These are phyloP conservation scores for Septoria petroselini DNA, from an alignment of 2,329 filamentous ascomycete genomes.

Conservation along the genomic window DNA sequence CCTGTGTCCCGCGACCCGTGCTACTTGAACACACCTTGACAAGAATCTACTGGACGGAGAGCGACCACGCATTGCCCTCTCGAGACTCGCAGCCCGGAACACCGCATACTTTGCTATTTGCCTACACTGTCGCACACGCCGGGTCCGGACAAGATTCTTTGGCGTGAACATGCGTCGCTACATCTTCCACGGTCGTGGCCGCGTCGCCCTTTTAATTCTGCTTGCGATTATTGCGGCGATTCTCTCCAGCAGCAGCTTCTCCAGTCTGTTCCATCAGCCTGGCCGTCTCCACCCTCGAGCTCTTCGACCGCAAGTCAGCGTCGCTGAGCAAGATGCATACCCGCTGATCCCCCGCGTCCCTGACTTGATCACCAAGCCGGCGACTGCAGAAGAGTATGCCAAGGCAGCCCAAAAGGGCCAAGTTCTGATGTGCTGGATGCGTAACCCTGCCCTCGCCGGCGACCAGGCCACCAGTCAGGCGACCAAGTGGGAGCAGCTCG, in stretches of 20 bases:
- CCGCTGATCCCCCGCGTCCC: neutral
- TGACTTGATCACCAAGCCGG: neutral
- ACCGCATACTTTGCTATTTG: no score
- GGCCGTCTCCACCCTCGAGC: neutral
- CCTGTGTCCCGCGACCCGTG: no score
- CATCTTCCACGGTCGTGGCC: no score
- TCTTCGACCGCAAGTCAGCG: neutral
- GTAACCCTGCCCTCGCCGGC: constrained; percentile 10
- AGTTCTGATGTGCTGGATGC: constrained; percentile 14
- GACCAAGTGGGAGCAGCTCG: constrained; percentile 5
- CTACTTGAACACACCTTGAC: no score
- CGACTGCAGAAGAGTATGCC: neutral
- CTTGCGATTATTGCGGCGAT: neutral
- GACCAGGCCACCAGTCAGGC: constrained; percentile 1
- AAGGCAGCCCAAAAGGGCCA: constrained; percentile 10
- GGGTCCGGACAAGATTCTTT: no score
- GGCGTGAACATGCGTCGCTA: no score
- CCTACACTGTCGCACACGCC: no score
- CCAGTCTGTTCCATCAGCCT: neutral
- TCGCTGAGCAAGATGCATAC: neutral
- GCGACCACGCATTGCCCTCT: neutral
- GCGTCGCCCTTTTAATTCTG: neutral
- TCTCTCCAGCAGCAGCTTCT: neutral
- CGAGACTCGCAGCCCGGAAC: neutral
- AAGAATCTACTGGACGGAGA: no score